A percentile compares a stretch with the other conserved stretches of the same genome.
Evolutionary conservation across 2,329 filamentous ascomycete species (phyloP).

Genomic region (Amauroascus verrucosus): DNA sequence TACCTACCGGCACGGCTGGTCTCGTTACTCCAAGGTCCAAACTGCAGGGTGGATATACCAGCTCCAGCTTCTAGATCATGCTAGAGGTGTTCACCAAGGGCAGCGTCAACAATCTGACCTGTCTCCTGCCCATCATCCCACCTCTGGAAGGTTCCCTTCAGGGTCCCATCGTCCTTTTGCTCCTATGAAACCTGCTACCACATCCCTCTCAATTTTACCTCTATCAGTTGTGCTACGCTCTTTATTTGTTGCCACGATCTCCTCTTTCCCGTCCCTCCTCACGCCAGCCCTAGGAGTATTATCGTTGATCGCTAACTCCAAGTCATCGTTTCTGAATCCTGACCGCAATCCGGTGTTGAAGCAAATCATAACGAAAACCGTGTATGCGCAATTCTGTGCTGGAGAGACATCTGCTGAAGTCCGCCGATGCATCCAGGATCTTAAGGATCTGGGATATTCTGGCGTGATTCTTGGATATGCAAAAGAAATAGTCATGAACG

Average conservation of each 20-base stretch:
- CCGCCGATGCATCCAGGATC: slow-evolving; percentile 48
- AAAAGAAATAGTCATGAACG: slow-evolving; percentile 62
- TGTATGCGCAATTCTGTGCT: slow-evolving; percentile 86
- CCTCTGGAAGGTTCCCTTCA: slow-evolving; percentile 6
- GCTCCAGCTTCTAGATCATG: background rate
- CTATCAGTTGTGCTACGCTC: slow-evolving; percentile 16
- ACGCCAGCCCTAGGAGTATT: slow-evolving; percentile 59
- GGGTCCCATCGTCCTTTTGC: slow-evolving; percentile 8
- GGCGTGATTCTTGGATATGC: slow-evolving; percentile 82
- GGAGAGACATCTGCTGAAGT: slow-evolving; percentile 65
- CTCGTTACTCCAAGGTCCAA: slow-evolving; percentile 2
- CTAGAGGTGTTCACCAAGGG: slow-evolving; percentile 10
- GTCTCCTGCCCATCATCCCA: background rate
- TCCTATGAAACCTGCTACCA: background rate
- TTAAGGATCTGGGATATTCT: slow-evolving; percentile 66
- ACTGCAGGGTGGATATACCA: background rate
- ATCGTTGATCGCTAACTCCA: slow-evolving; percentile 58
- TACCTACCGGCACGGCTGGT: background rate
- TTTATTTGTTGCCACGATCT: slow-evolving; percentile 16
- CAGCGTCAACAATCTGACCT: slow-evolving; percentile 1
- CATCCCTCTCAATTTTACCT: slow-evolving; percentile 17
- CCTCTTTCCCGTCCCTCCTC: slow-evolving; percentile 41
- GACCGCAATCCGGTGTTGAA: slow-evolving; percentile 64
- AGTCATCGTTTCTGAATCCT: slow-evolving; percentile 56
- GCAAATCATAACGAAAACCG: slow-evolving; percentile 64